Base-by-base conservation (phyloP, 2,329 filamentous ascomycete genomes). In the Harringtonia aguacate region DNA sequence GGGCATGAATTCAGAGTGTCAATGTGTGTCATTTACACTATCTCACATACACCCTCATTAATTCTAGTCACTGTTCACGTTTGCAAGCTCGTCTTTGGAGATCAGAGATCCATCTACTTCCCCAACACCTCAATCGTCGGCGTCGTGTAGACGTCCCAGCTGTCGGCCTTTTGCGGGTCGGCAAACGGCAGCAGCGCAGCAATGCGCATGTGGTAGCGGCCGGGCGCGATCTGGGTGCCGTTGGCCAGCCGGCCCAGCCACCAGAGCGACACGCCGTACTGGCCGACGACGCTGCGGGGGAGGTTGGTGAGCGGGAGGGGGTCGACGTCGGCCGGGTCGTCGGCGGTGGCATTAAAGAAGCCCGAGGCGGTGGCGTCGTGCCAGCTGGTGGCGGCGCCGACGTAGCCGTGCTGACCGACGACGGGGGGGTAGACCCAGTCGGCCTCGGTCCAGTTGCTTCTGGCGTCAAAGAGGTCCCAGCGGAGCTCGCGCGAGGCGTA, bases 191-290 rank as follows among this genome's bases (percentile, higher is more conserved):
- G 13, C 13, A 50, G 33, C 4, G 30, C 37, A 1, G 39, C 43
- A 31, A 49, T 21, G 21, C 47, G 33, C 38, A 46, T 3, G 61
- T 58, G 13, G 57, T 65, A 47, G 55, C 52, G 34, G 57, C 59
- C n/a, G 58, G 61, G 30, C 58, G 54, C 27, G 58, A 54, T 37
- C 51, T 52, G 48, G 59, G 66, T 30, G 54, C 62, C 49, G 41
- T 52, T 51, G 38, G 43, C 49, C 18, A 52, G 41, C 5, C 46
- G 44, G 18, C 50, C 50, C 2, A 51, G 40, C 49, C 50, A 52
- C 49, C 47, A 52, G 21, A 46, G 33, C 41, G 41, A 24, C 22
- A 47, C 45, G 42, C 45, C 46, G 29, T 50, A 50, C 29, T 45
- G 27, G 36, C 49, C 50, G 28, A 47, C 39, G 13, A 44, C 34